These are phyloP conservation scores for Wickerhamomyces subpelliculosus DNA, from an alignment of 805 yeast genomes.

Conservation along the genomic window DNA sequence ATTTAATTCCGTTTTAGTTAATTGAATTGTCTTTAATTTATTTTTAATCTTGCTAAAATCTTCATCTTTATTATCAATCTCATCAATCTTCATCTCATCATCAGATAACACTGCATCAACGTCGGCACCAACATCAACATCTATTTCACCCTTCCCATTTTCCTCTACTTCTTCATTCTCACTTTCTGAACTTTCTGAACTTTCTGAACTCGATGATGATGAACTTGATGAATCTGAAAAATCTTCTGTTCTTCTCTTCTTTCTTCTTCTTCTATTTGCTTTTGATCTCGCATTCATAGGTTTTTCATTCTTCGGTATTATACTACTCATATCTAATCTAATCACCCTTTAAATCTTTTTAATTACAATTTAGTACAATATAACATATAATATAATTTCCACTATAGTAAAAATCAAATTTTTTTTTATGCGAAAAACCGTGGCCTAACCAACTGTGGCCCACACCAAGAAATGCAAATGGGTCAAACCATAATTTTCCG, in stretches of 20 bases:
- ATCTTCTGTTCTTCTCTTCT: conserved; percentile 81
- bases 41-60: conserved; percentile 7
- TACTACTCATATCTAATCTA: conserved; percentile 10
- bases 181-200: conserved; percentile 27
- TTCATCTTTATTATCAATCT: conserved; percentile 6
- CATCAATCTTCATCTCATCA: conserved; percentile 14
- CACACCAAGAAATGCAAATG: no score
- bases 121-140: conserved; percentile 9
- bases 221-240: conserved; percentile 50
- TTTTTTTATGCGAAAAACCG: no score
- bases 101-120: conserved; percentile 26
- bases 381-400: not conserved
- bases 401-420: not conserved
- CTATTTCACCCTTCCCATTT: conserved; percentile 2
- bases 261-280: conserved; percentile 45
- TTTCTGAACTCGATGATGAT: no score
- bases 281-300: conserved; percentile 6
- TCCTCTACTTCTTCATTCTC: conserved; percentile 10
- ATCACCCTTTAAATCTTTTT: no score
- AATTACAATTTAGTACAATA: no score
- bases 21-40: conserved; percentile 15
- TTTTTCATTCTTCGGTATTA: conserved; percentile 18
- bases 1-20: conserved; percentile 30
- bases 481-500: no score
- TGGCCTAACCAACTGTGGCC: no score